Conservation (phyloP, 129 eudicot species). For the Daucus carota region DH1_v3.0 NC_030387.2:14709001-14709500, state of each 20-base stretch:
- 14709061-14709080: too few relatives aligned
- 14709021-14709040: too few relatives aligned
- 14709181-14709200: too few relatives aligned
- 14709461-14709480: constrained; percentile 61
- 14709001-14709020: too few relatives aligned
- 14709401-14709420: background rate
- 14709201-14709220: background rate
- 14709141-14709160: too few relatives aligned
- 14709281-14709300: constrained; percentile 49
- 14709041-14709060: too few relatives aligned
- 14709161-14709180: too few relatives aligned
- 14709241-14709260: background rate
- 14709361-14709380: constrained; percentile 10
- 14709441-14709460: background rate
- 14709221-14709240: background rate
- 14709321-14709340: constrained; percentile 97
- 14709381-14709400: background rate
- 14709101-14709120: too few relatives aligned
- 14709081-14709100: too few relatives aligned
- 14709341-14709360: constrained; percentile 90
- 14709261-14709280: background rate
- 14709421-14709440: background rate
- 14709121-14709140: too few relatives aligned
- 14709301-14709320: constrained; percentile 93
- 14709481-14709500: constrained; percentile 89